Percentiles rank a stretch among this genome's conserved stretches.
Evolutionary conservation across 2,329 filamentous ascomycete genomes (phyloP).

Genomic region (Phialophora verrucosa): DNA sequence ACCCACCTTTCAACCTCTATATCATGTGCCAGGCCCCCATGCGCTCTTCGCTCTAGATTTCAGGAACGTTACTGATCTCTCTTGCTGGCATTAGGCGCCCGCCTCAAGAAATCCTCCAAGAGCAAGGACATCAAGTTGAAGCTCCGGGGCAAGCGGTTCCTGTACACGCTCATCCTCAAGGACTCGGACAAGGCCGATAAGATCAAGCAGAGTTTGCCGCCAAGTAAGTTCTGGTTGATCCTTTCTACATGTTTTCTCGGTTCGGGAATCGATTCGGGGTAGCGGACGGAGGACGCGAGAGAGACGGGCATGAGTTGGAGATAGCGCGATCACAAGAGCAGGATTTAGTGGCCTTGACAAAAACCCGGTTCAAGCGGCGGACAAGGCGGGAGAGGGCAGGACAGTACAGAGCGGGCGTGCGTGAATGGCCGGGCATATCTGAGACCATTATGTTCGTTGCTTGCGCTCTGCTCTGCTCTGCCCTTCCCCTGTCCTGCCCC

Average conservation of each 20-base stretch:
- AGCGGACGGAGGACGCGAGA: background rate
- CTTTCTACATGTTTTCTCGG: background rate
- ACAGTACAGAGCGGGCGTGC: background rate
- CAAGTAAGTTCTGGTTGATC: constrained; percentile 68
- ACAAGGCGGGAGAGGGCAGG: background rate
- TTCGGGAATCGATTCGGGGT: background rate
- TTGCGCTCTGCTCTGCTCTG: background rate
- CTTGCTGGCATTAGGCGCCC: constrained; percentile 65
- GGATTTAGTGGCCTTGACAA: background rate
- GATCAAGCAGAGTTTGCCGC: constrained; percentile 98
- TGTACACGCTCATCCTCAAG: constrained; percentile 99
- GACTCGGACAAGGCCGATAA: constrained; percentile 99
- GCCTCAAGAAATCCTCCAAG: constrained; percentile 96
- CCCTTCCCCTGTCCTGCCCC: too few species aligned
- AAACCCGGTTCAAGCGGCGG: background rate
- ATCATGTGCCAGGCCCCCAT: background rate
- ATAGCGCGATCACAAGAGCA: background rate
- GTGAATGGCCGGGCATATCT: background rate
- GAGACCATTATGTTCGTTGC: background rate
- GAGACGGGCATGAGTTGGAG: background rate
- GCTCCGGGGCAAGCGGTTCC: constrained; percentile 94
- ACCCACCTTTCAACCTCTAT: background rate
- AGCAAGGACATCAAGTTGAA: constrained; percentile 94
- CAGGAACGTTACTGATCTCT: background rate
- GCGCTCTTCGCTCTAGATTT: background rate